Percentiles rank a stretch among this genome's conserved stretches.
Evolutionary conservation across 1,284 basidiomycete species (phyloP).

Genomic region (Calocybe gambosa): DNA sequence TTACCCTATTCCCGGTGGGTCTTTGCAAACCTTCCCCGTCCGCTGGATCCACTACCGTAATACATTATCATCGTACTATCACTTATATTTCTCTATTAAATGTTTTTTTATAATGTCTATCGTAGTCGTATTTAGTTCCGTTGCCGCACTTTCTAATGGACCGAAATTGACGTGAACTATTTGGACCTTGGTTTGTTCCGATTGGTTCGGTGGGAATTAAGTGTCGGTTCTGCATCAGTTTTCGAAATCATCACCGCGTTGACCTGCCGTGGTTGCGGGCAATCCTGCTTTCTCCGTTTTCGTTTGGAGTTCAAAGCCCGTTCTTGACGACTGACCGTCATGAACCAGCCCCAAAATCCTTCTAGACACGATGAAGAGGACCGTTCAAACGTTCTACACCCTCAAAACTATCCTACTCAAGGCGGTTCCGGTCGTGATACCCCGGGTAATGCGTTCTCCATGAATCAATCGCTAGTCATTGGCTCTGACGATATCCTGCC

Average conservation of each 20-base stretch:
- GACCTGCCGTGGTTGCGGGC: conserved; percentile 31
- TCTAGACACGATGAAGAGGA: conserved; percentile 37
- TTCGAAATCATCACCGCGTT: conserved; percentile 36
- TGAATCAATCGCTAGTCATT: conserved; percentile 15
- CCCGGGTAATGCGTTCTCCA: conserved; percentile 29
- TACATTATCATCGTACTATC: conserved; percentile 12
- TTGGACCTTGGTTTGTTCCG: conserved; percentile 37
- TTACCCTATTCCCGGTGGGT: conserved; percentile 26
- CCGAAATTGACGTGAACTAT: conserved; percentile 20
- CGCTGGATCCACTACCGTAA: conserved; percentile 4
- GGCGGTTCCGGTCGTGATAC: conserved; percentile 22
- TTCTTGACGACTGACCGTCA: conserved; percentile 31
- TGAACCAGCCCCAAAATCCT: conserved; percentile 40
- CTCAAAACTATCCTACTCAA: conserved; percentile 18
- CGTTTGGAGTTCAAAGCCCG: conserved; percentile 28
- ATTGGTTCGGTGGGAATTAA: conserved; percentile 44
- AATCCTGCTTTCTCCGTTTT: conserved; percentile 38
- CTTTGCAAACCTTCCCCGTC: conserved; percentile 6
- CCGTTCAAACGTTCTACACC: conserved; percentile 22
- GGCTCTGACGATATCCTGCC: conserved; percentile 18
- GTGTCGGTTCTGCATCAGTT: conserved; percentile 35
- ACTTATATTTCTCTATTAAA: conserved; percentile 13
- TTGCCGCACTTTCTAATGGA: conserved; percentile 12
- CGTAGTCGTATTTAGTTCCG: conserved; percentile 11
- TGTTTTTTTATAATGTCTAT: conserved; percentile 12